Evolutionary conservation across 106 monocot species (phyloP), one percentile per base, ranked within the genome.

Genomic region (Acorus calamus): DNA sequence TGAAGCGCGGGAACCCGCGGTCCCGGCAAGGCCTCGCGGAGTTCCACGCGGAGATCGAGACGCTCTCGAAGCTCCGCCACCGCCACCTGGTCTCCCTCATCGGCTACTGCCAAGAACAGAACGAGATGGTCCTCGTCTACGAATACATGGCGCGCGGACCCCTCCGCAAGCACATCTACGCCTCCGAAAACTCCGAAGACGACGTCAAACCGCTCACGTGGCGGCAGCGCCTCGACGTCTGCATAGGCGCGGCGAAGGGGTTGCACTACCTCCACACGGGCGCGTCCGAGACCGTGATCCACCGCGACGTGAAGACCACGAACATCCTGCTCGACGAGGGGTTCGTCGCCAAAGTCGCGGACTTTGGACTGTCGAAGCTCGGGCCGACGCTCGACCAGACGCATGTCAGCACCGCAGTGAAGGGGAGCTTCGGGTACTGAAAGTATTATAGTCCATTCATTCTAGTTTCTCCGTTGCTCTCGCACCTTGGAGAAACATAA

Each of bases 91-190:
- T 88, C 43, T 86, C 91, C 1, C 73, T 91, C 7, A 84, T 91
- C 45, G 86, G 91, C 3, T 86, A 84, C 63, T 91, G 86, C 44
- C 74, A 91, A 6, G 91, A 86, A 67, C 69, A 71, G 42, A 79
- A 84, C 42, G 86, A 91, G 71, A 86, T 86, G 86, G 71, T 86
- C 46, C 81, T 86, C 11, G 86, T 86, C 11, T 86, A 86, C 64
- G 86, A 91, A 52, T 86, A 77, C 71, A 91, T 91, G 91, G 86
- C 83, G 1, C 69, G 80, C 1, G 91, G 91, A 8, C 69, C 91
- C 44, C 78, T 91, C 9, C 72, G 83, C 11, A 82, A 72, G 50
- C 91, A 86, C 55, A 51, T 91, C 6, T 91, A 91, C 65, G 85
- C 78, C 8, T 74, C 81, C 0, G 73, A 28, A 28, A 28, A 0